A percentile compares a stretch with the other conserved stretches of the same genome.
These are phyloP conservation scores for Saccharomycodes ludwigii DNA, from an alignment of 805 yeast genomes.

Conservation along the genomic window DNA sequence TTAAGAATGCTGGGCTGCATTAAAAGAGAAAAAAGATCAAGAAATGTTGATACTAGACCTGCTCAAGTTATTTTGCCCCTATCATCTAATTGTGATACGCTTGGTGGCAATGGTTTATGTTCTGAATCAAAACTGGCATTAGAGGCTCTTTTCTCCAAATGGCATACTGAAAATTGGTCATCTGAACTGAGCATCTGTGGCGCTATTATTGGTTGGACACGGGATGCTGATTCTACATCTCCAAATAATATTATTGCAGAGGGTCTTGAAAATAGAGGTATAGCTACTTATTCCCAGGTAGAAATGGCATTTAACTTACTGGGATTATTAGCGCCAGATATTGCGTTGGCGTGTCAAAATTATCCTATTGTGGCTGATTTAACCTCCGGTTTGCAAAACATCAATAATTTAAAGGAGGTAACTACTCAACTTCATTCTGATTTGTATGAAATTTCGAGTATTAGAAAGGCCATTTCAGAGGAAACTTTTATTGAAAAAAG, in stretches of 20 bases:
- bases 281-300: conserved; percentile 86
- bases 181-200: conserved; percentile 74
- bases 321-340: conserved; percentile 74
- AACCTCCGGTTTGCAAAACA: conserved; percentile 92
- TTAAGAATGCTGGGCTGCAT: conserved; percentile 66
- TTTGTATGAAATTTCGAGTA: conserved; percentile 59
- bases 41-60: conserved; percentile 61
- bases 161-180: conserved; percentile 84
- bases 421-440: conserved; percentile 41
- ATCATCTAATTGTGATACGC: conserved; percentile 83
- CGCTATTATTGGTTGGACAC: conserved; percentile 87
- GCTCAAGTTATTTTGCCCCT: conserved; percentile 78
- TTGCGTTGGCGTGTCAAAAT: conserved; percentile 70
- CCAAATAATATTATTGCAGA: conserved; percentile 79
- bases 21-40: conserved; percentile 49
- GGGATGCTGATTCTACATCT: conserved; percentile 87
- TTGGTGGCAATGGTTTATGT: conserved; percentile 79
- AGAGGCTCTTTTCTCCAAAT: conserved; percentile 77
- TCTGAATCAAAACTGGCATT: conserved; percentile 77
- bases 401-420: conserved; percentile 73
- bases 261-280: conserved; percentile 78
- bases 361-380: conserved; percentile 87
- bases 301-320: conserved; percentile 95
- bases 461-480: conserved; percentile 68
- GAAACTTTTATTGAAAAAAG: conserved; percentile 53